phyloP scores from a whole-genome alignment of 1,139 yeast genomes.

The Taphrina sp. region DNA sequence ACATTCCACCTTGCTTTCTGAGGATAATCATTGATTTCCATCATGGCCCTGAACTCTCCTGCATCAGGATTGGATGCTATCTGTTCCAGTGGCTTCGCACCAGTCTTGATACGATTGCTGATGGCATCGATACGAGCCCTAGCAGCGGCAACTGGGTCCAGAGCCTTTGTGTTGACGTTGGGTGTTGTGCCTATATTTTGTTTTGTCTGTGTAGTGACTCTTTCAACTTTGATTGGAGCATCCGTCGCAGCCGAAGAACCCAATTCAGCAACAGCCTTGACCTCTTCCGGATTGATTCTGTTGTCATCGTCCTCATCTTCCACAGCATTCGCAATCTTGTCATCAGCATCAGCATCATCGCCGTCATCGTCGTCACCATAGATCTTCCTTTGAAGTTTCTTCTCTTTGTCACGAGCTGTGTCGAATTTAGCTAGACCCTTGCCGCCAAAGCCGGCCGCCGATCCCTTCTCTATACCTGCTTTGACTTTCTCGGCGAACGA shows the following conservation, averaged over 20 bases:
- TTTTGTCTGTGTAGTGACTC: conserved; percentile 31
- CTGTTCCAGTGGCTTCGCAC: conserved; percentile 50
- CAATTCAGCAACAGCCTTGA: conserved; percentile 36
- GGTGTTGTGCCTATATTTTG: conserved; percentile 5
- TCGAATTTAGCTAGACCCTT: conserved; percentile 84
- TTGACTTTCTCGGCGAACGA: conserved; percentile 62
- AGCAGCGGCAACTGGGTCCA: conserved; percentile 34
- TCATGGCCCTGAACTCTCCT: conserved; percentile 64
- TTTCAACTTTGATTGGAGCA: conserved; percentile 34
- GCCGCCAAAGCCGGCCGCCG: conserved; percentile 84
- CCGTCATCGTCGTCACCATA: conserved; percentile 46
- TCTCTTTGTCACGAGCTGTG: conserved; percentile 59
- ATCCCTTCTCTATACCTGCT: conserved; percentile 61
- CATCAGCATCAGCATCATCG: conserved; percentile 41
- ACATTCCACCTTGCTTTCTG: conserved; percentile 78
- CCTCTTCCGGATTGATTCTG: conserved; percentile 34
- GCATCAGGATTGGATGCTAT: conserved; percentile 51
- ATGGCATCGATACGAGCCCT: conserved; percentile 35
- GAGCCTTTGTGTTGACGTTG: conserved; percentile 23
- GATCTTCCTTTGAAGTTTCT: conserved; percentile 53
- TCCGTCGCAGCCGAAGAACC: conserved; percentile 36
- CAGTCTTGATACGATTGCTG: conserved; percentile 35
- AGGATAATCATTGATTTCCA: conserved; percentile 82
- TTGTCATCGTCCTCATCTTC: conserved; percentile 39
- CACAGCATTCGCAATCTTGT: conserved; percentile 38